Percentiles rank a stretch among this genome's conserved stretches.
Conservation (phyloP, 371 early-diverging fungal genomes). For the Haplosporangium sp. region DNA sequence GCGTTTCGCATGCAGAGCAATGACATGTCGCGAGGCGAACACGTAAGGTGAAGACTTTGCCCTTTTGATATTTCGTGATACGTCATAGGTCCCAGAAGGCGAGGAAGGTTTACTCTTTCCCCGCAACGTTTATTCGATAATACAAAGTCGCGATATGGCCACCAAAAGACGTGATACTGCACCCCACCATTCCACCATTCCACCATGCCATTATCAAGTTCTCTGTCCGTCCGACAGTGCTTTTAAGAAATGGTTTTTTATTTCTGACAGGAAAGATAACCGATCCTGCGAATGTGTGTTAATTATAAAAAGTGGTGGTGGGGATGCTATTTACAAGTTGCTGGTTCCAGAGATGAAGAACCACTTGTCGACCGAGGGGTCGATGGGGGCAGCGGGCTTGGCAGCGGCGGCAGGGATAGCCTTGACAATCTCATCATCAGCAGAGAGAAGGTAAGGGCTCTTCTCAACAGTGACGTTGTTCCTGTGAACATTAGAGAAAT, state of each 20-base stretch:
- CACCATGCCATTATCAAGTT: too few relatives aligned
- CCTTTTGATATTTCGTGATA: conserved; percentile 3
- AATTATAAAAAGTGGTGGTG: too few relatives aligned
- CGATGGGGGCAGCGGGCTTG: conserved; percentile 69
- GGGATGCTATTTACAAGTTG: conserved; percentile 67
- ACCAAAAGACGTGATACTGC: too few relatives aligned
- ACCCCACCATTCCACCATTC: too few relatives aligned
- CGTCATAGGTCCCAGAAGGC: not conserved
- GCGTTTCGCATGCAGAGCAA: conserved; percentile 10
- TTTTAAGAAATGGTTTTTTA: not conserved
- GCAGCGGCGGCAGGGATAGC: conserved; percentile 73
- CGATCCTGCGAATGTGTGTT: not conserved
- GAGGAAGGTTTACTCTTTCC: not conserved
- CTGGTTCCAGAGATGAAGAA: conserved; percentile 90
- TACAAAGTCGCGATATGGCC: too few relatives aligned
- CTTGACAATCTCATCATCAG: conserved; percentile 68
- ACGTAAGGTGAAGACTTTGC: conserved; percentile 32
- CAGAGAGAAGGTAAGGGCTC: conserved; percentile 75
- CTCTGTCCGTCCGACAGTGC: too few relatives aligned
- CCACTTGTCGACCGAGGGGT: conserved; percentile 95
- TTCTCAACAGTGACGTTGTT: conserved; percentile 78
- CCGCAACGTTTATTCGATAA: too few relatives aligned
- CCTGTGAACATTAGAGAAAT: conserved; percentile 49
- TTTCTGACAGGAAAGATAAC: too few relatives aligned
- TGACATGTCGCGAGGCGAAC: conserved; percentile 5